phyloP scores from a whole-genome alignment of 2,329 filamentous ascomycete genomes.

The Aciculosporium take region DNA sequence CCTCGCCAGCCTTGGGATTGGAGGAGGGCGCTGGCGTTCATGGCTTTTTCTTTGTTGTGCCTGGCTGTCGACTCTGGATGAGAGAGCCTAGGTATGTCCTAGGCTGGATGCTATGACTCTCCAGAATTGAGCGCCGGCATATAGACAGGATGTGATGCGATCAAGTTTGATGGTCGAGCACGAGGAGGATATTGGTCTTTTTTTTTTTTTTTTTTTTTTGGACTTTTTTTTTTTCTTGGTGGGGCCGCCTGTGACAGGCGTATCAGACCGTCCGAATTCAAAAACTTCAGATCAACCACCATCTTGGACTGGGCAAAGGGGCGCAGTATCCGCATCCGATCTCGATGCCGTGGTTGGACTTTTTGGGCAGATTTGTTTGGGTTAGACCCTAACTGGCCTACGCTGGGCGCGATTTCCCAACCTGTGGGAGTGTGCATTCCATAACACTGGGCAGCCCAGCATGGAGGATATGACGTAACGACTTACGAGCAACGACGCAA shows the following conservation, averaged over 20 bases:
- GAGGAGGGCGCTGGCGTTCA: constrained; percentile 77
- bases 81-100: no score
- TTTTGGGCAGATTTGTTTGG: no score
- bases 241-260: background rate
- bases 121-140: no score
- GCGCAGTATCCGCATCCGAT: no score
- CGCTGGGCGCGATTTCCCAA: no score
- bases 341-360: no score
- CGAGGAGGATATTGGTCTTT: background rate
- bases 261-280: no score
- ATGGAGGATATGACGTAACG: background rate
- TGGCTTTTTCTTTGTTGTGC: constrained; percentile 21
- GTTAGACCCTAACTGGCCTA: no score
- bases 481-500: no score
- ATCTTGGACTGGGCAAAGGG: background rate
- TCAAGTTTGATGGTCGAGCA: background rate
- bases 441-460: no score
- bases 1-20: constrained; percentile 83
- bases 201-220: background rate
- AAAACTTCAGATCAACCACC: background rate
- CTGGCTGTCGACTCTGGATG: background rate
- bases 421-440: no score
- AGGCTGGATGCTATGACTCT: background rate
- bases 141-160: no score
- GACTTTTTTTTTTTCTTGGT: background rate